Percentiles rank a stretch among this genome's conserved stretches.
Evolutionary conservation across 305 asterid species (phyloP).

Genomic region (Salvia sclarea): DNA sequence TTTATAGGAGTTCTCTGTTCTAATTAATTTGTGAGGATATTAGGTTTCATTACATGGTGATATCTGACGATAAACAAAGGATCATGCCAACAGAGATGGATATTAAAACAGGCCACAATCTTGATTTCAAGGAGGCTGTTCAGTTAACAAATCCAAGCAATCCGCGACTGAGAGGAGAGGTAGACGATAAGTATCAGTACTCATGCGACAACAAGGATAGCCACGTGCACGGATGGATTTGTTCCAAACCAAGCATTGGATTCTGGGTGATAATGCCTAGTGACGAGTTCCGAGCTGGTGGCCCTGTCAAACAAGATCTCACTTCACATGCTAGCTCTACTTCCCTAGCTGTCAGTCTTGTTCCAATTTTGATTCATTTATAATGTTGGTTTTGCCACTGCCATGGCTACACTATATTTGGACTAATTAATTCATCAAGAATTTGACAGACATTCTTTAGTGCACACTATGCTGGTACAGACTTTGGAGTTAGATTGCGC

Average conservation of each 20-base stretch:
- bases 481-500: slow-evolving; percentile 41
- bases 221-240: slow-evolving; percentile 77
- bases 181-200: slow-evolving; percentile 76
- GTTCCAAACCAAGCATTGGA: slow-evolving; percentile 41
- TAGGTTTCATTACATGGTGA: slow-evolving; percentile 72
- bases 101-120: slow-evolving; percentile 40
- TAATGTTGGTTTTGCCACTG: no score
- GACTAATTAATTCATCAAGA: not conserved
- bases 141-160: slow-evolving; percentile 40
- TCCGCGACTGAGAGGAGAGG: slow-evolving; percentile 50
- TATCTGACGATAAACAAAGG: slow-evolving; percentile 56
- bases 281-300: slow-evolving; percentile 66
- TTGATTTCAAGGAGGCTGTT: slow-evolving; percentile 63
- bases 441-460: slow-evolving; percentile 52
- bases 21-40: no score
- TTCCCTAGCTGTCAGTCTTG: slow-evolving; percentile 54
- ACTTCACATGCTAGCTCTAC: slow-evolving; percentile 73
- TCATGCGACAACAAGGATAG: slow-evolving; percentile 56
- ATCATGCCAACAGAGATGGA: slow-evolving; percentile 63
- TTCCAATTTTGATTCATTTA: no score
- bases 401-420: no score
- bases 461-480: slow-evolving; percentile 63
- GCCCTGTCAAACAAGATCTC: slow-evolving; percentile 65
- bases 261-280: slow-evolving; percentile 75
- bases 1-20: no score